phyloP scores from a whole-genome alignment of 129 eudicot species.

The Daucus carota region DH1_v3.0 NC_030385.2:41497501-41498000 shows the following conservation, averaged over 20 bases:
- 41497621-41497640: background rate
- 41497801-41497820: background rate
- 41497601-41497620: background rate
- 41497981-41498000: background rate
- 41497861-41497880: background rate
- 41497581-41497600: background rate
- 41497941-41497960: background rate
- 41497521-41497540: background rate
- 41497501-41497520: background rate
- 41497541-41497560: background rate
- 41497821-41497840: background rate
- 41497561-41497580: slow-evolving; percentile 5
- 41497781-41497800: background rate
- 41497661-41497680: background rate
- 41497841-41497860: background rate
- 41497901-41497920: slow-evolving; percentile 1
- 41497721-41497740: background rate
- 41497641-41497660: background rate
- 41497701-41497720: background rate
- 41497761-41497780: background rate
- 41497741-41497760: background rate
- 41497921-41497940: slow-evolving; percentile 5
- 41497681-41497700: background rate
- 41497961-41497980: background rate
- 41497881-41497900: background rate